Evolutionary conservation across 2,329 filamentous ascomycete species (phyloP), one percentile per base, ranked within the genome.

Genomic region (Passalora sequoiae): DNA sequence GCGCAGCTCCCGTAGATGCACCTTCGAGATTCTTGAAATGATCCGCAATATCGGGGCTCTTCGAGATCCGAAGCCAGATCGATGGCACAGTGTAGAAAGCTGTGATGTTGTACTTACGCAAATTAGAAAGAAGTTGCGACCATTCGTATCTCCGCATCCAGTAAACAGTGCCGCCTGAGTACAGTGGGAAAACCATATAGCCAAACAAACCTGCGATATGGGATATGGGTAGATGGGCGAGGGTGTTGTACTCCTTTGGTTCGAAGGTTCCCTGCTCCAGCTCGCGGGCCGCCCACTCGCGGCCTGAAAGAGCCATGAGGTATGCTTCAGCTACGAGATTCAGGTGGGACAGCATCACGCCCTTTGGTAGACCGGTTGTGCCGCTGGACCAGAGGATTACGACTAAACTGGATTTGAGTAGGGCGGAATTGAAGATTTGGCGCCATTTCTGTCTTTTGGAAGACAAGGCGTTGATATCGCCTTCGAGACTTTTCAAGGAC

Each of bases 201-300:
- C 64, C 66, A 15, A 67, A 59, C 30, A 69, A 60, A 7, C 84
- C 84, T 57, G 94, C 94, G 49, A 94, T 89, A 61, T 95, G 89
- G 66, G 87, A 94, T 62, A 95, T 91, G 0, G 89, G 89, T n/a
- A 94, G 66, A 47, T 94, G 83, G 1, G 84, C 86, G 10, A 69
- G 60, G 28, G 46, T 41, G 29, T 38, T 51, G 38, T 46, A 46
- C 21, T 51, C 41, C 8, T 33, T 24, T 6, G 48, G 46, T 53
- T 60, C 24, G 53, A 49, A 47, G 49, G 60, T 49, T 5, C 55
- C 55, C 22, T 55, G 53, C 24, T 52, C 50, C 13, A 53, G 43
- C 42, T 58, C 54, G 6, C 38, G 24, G 2, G 50, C 47, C 10
- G 46, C 55, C 50, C 50, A 58, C 29, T 53, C 52, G 1, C 56